A percentile compares a stretch with the other conserved stretches of the same genome.
Evolutionary conservation across 2,329 filamentous ascomycete species (phyloP).

Genomic region (Cladophialophora chaetospira): DNA sequence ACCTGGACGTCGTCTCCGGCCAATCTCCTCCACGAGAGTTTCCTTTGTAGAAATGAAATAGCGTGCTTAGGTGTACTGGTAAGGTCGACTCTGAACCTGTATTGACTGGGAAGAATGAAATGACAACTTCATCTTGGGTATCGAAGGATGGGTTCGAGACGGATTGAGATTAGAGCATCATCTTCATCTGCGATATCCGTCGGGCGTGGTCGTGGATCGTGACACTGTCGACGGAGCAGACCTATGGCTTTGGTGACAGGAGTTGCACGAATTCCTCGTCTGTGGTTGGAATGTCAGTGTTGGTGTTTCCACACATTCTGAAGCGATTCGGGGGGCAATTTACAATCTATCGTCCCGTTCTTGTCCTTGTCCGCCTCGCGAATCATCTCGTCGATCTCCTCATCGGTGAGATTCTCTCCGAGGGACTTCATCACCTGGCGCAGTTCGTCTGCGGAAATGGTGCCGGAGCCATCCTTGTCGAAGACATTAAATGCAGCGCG

Average conservation of each 20-base stretch:
- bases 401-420: slow-evolving; percentile 65
- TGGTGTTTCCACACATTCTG: no score
- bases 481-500: slow-evolving; percentile 66
- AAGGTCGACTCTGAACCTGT: no score
- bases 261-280: slow-evolving; percentile 34
- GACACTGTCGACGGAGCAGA: background rate
- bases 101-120: no score
- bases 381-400: slow-evolving; percentile 68
- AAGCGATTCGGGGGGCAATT: background rate
- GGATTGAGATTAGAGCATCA: no score
- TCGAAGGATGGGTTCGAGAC: no score
- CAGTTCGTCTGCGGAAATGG: slow-evolving; percentile 64
- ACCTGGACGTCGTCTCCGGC: no score
- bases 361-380: slow-evolving; percentile 66
- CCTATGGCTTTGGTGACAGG: slow-evolving; percentile 31
- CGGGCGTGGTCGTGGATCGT: background rate
- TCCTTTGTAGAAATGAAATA: no score
- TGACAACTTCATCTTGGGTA: no score
- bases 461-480: slow-evolving; percentile 66
- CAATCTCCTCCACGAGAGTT: no score
- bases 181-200: background rate
- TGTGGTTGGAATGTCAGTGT: slow-evolving; percentile 8
- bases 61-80: no score
- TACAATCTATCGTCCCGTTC: slow-evolving; percentile 66
- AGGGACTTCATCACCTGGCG: slow-evolving; percentile 65